Evolutionary conservation across 352 stramenopile genomes (phyloP), one percentile per base, ranked within the genome.

Genomic region (Pythium phragmitis): DNA sequence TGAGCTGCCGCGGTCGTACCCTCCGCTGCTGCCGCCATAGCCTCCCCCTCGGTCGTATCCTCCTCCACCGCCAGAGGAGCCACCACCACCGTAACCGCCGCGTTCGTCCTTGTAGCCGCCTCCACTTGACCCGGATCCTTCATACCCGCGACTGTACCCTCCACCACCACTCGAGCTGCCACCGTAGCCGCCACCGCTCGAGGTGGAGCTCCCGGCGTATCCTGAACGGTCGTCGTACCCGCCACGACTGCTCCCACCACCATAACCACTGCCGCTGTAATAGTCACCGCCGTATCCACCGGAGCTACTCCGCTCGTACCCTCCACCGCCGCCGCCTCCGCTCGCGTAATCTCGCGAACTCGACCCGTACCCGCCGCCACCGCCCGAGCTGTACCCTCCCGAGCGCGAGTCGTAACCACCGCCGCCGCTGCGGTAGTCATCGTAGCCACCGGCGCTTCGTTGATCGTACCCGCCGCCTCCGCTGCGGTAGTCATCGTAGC

Each of bases 381-480:
- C 47, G 34, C 60, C 51, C 30, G 48, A 49, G 12, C 63, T 49
- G 57, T 79, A 72, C 1, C 70, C 62, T 8, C 60, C 52, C 34
- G 21, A 21, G n/a, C 72, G 61, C 21, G 74, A 68, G 49, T 82
- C 68, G 55, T 72, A 74, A n/a, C 65, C 53, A 33, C 67, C 62
- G 28, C 65, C 60, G 16, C 58, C 51, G 26, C 69, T 63, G 19
- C 63, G 63, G 33, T 77, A 63, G 16, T 70, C 63, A 37, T 62
- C 45, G 23, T 69, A 69, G 9, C 55, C 62, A 12, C 36, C 45
- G 7, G 60, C 52, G 17, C 52, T 21, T 21, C 53, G 52, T 19
- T 53, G 65, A 30, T 75, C 63, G 65, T 75, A 69, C 4, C 68
- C 65, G 0, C 60, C 57, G 5, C 69, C 11, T 17, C 53, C 52